Base-by-base conservation (phyloP, 208 protist species). In the Leishmania mexicana region DNA sequence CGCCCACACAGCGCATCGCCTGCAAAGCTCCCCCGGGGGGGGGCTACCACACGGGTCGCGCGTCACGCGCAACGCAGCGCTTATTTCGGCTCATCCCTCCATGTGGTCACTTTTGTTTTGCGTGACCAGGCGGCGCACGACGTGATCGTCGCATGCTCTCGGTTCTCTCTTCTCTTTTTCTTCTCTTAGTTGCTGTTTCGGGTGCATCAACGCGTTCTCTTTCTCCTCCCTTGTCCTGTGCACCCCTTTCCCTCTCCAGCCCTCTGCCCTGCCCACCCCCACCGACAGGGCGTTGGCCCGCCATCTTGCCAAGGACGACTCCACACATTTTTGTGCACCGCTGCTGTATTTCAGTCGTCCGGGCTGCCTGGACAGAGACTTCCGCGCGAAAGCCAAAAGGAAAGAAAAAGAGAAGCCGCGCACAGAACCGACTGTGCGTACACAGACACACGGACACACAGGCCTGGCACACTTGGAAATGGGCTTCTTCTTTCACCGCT, bases 401-500 rank as follows among this genome's bases (percentile, higher is more conserved):
- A 51, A 35, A 51, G 21, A 73, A 73, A 51, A 49, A 28, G 2
- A 11, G 17, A 31, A 67, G 10, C 38, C 21, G 24, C 42, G 68
- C 38, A n/a, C 21, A 51, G 68, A 21, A 53, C 68, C 0, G 24
- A 53, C 24, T 21, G 64, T 60, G 60, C 21, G 15, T 24, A 3
- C 51, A 75, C 38, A 77, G 15, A 64, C 81, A 80, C 42, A 68
- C 45, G 51, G 13, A 21, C 74, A 35, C 57, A 53, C 40, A 3
- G 13, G 15, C 38, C 2, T 31, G 19, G n/a, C 31, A 11, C 72
- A 45, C 6, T 60, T 54, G 60, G 49, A 5, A 5, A 87, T 83
- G 79, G 54, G 75, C 68, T 74, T 84, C 38, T 86, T 95, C 75
- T 79, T 94, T 28, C 85, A 89, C 6, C 84, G 85, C 57, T 62